Conservation (phyloP, 257 asterid species). For the Anisodus acutangulus region DNA sequence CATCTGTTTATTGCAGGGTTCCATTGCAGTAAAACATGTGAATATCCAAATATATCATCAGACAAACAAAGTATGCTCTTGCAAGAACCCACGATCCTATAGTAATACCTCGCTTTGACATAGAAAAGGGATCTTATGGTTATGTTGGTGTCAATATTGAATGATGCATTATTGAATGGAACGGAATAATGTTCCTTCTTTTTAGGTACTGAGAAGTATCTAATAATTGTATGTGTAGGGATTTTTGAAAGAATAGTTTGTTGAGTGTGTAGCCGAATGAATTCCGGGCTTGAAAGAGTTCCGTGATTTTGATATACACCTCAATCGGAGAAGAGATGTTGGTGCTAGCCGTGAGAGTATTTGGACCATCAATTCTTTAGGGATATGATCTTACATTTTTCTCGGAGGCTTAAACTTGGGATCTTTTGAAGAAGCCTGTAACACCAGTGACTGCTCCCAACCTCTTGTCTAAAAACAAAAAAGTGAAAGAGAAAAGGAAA, state of each 20-base stretch:
- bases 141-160: neutral
- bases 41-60: conserved; percentile 38
- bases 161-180: neutral
- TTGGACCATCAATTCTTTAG: conserved; percentile 28
- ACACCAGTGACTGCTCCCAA: neutral
- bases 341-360: conserved; percentile 28
- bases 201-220: neutral
- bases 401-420: neutral
- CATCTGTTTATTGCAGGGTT: conserved; percentile 42
- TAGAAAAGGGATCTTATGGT: neutral
- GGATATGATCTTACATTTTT: conserved; percentile 16
- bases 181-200: too few relatives aligned
- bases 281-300: conserved; percentile 27
- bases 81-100: conserved; percentile 43
- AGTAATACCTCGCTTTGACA: conserved; percentile 27
- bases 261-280: conserved; percentile 27
- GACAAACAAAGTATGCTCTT: conserved; percentile 47
- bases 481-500: neutral
- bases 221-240: neutral
- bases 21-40: conserved; percentile 37
- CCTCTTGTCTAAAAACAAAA: neutral
- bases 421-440: neutral
- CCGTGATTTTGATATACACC: conserved; percentile 33
- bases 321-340: conserved; percentile 30
- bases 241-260: neutral